Base-by-base conservation (phyloP, 768 basidiomycete genomes). In the Russula vinacea region DNA sequence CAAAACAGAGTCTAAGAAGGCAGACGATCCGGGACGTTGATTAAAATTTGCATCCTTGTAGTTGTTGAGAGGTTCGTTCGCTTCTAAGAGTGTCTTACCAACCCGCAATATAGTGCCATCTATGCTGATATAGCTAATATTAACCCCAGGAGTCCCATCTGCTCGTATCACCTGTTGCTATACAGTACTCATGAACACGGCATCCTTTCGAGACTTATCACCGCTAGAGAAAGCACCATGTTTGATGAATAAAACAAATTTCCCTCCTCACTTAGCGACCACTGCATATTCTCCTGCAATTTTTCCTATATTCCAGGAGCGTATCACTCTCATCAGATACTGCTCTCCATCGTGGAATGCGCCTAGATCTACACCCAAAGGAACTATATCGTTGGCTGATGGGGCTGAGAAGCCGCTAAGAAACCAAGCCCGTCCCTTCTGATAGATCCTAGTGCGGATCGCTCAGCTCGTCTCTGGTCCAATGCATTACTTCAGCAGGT, bases 51-150 rank as follows among this genome's bases (percentile, higher is more conserved):
- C 0, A 19, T 61, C 42, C 51, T 24, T 32, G 19, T 35, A n/a
- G 32, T 17, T 45, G 24, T 17, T 45, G 42, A 54, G 29, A 51
- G 56, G 71, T 70, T 53, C 58, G 56, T 59, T 5, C 16, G 8
- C 54, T 11, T 50, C 17, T 32, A 22, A 57, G 39, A 24, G 44
- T 26, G 29, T 2, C 24, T 52, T 26, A 5, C 24, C 40, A 45
- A 35, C 58, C 56, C 35, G 47, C 19, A 29, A 32, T 26, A 9
- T 22, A 56, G 1, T 17, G 1, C 35, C 16, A n/a, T 40, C 44
- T 29, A 26, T 22, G 22, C 14, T 47, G 40, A 37, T 54, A 42
- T 16, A n/a, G 26, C 26, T 50, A 14, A n/a, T 56, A 22, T n/a
- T 47, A 17, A 62, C 9, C 5, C 29, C 45, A 39, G 44, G n/a